Evolutionary conservation across 2,329 filamentous ascomycete genomes (phyloP).

Genomic region (Fusarium veterinarium): DNA sequence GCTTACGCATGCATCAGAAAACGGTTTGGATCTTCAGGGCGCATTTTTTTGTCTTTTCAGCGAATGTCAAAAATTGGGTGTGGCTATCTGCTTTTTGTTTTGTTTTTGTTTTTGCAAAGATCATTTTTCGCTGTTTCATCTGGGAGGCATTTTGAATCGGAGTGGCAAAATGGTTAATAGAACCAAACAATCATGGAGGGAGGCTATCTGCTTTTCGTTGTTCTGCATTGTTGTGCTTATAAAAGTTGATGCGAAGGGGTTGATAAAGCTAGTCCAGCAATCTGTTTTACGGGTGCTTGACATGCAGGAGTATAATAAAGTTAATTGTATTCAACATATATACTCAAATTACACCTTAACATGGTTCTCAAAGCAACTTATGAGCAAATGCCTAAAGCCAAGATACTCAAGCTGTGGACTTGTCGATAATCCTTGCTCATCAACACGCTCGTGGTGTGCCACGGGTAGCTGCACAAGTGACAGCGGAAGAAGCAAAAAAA

Average conservation of each 20-base stretch:
- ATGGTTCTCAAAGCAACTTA: not conserved
- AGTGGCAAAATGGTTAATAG: conserved; percentile 18
- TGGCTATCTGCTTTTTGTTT: conserved; percentile 33
- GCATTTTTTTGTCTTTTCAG: conserved; percentile 26
- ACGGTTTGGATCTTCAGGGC: conserved; percentile 30
- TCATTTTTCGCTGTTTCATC: conserved; percentile 11
- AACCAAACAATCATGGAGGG: conserved; percentile 22
- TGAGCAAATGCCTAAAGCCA: not conserved
- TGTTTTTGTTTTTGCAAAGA: not conserved
- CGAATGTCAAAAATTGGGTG: conserved; percentile 30
- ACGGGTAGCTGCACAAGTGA: conserved; percentile 31
- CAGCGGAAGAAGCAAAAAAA: conserved; percentile 42
- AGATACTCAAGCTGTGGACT: not conserved
- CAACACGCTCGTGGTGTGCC: not conserved
- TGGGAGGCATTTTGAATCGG: conserved; percentile 10
- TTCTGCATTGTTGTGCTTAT: not conserved
- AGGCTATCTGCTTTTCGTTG: conserved; percentile 19
- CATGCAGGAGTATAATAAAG: conserved; percentile 8
- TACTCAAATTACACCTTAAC: not conserved
- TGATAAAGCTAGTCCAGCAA: not conserved
- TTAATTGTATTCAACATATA: conserved; percentile 31
- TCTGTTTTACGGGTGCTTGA: not conserved
- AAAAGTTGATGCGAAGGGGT: conserved; percentile 17
- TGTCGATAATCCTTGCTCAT: not conserved
- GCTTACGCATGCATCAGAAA: conserved; percentile 30